These are phyloP conservation scores for Ascochyta koolunga DNA, from an alignment of 2,329 filamentous ascomycete species.

Conservation along the genomic window DNA sequence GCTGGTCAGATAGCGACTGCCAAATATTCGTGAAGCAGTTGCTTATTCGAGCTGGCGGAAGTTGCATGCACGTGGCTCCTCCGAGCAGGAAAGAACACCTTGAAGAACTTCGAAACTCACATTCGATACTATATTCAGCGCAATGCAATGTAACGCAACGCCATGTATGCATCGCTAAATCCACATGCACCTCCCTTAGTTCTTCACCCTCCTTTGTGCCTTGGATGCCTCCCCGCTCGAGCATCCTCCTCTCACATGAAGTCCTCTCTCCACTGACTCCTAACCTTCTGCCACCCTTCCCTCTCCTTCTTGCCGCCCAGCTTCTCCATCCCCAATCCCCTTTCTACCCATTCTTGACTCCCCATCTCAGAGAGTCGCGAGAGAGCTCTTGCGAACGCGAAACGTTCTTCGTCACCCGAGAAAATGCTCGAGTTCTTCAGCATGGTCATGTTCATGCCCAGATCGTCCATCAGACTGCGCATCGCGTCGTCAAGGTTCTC, in stretches of 20 bases:
- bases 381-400: slow-evolving; percentile 90
- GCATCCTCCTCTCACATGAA: slow-evolving; percentile 26
- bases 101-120: too few relatives aligned
- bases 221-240: not conserved
- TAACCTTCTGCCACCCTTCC: slow-evolving; percentile 69
- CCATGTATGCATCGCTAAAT: slow-evolving; percentile 10
- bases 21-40: too few relatives aligned
- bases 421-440: slow-evolving; percentile 88
- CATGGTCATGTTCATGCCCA: slow-evolving; percentile 82
- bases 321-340: slow-evolving; percentile 69
- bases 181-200: not conserved
- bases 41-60: too few relatives aligned
- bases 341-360: slow-evolving; percentile 91
- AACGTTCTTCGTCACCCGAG: slow-evolving; percentile 92
- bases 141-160: not conserved
- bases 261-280: slow-evolving; percentile 68
- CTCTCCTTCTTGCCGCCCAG: slow-evolving; percentile 69
- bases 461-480: slow-evolving; percentile 83
- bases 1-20: too few relatives aligned
- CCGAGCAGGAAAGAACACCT: too few relatives aligned
- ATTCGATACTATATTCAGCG: too few relatives aligned
- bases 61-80: too few relatives aligned
- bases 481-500: slow-evolving; percentile 70
- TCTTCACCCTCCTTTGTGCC: not conserved
- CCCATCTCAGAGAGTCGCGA: slow-evolving; percentile 91